A percentile compares a stretch with the other conserved stretches of the same genome.
These are phyloP conservation scores for Salix viminalis DNA, from an alignment of 345 rosid genomes.

Conservation along the genomic window DNA sequence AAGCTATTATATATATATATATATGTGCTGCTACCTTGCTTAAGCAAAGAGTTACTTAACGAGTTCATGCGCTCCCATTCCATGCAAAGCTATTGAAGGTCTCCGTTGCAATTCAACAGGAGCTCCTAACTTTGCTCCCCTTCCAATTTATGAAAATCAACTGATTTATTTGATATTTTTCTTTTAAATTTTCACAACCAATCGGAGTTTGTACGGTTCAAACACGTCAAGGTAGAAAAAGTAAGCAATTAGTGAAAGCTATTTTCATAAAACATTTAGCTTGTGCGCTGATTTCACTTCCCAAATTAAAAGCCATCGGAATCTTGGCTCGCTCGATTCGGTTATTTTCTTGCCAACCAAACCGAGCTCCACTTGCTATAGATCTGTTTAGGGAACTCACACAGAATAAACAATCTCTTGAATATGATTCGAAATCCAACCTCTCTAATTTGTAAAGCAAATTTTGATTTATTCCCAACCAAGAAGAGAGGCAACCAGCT, in stretches of 20 bases:
- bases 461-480: not conserved
- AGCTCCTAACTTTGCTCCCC: not conserved
- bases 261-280: not conserved
- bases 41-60: not conserved
- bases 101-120: not conserved
- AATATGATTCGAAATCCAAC: not conserved
- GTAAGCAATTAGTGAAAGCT: not conserved
- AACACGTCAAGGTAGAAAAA: not conserved
- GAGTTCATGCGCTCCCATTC: not conserved
- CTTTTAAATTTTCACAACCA: not conserved
- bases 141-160: not conserved
- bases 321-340: not conserved
- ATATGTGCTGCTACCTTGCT: not conserved
- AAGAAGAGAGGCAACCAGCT: not conserved
- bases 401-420: not conserved
- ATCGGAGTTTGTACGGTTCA: not conserved
- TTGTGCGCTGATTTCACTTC: not conserved
- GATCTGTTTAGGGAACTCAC: not conserved
- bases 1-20: not conserved
- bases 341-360: not conserved
- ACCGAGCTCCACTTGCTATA: not conserved
- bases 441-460: not conserved
- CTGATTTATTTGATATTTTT: not conserved
- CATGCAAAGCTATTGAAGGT: not conserved
- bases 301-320: not conserved